Base-by-base conservation (phyloP, 1,284 basidiomycete species). In the Fomitopsis palustris region DNA sequence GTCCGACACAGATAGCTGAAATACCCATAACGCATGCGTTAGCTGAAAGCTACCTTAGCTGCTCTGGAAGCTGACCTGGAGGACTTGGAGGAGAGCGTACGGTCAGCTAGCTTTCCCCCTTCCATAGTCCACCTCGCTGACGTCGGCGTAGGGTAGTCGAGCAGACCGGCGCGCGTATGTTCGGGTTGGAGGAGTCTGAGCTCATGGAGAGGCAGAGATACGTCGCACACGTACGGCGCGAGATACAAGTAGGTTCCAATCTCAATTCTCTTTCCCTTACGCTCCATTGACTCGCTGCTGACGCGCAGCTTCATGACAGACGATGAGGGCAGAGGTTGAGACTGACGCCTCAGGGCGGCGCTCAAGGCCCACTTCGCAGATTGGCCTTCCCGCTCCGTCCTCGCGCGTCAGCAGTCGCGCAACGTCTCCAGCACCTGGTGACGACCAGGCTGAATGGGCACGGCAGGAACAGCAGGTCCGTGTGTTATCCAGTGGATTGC, bases 31-130 rank as follows among this genome's bases (percentile, higher is more conserved):
- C 47, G 41, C 7, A 23, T 43, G 33, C 39, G 55, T 21, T 65
- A 95, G 86, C 76, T 96, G 54, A 87, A 87, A 70, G 85, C 85
- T 0, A 90, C 90, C 1, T 80, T 96, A 9, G 81, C 84, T 1
- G 76, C 87, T 0, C 76, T 96, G 33, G 91, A 94, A 69, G 86
- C 90, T 0, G 94, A 96, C 74, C 70, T 95, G 29, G 90, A 94
- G 61, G 93, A 94, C 68, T 74, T 96, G 21, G 93, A 95, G 56
- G 92, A 94, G 69, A 93, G 92, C 65, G 93, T 96, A 29, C 86
- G 84, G 83, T 91, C 72, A 62, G 82, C 72, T 19, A 3, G 42
- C 33, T 39, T 27, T 6, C n/a, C 25, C 43, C 25, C 43, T 4
- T 17, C 19, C 8, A 8, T 12, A 45, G 17, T 2, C 41, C 45